Conservation (phyloP, 2,329 filamentous ascomycete genomes). For the Akanthomyces muscarius region DNA sequence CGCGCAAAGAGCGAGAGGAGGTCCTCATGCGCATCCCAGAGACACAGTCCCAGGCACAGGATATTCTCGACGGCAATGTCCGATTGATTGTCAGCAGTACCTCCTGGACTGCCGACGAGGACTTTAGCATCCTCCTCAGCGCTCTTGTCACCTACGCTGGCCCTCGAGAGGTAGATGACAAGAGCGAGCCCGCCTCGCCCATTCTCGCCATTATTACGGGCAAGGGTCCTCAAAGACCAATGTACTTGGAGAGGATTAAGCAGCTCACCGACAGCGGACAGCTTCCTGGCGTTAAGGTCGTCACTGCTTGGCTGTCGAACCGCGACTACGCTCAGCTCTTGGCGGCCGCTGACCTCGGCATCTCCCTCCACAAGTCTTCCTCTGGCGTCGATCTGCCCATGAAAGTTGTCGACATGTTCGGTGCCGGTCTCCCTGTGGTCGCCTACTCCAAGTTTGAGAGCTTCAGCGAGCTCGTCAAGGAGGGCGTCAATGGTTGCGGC, state of each 20-base stretch:
- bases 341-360: conserved; percentile 79
- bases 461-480: conserved; percentile 84
- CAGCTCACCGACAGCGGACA: conserved; percentile 57
- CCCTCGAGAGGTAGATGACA: conserved; percentile 37
- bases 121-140: conserved; percentile 83
- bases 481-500: conserved; percentile 80
- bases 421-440: conserved; percentile 82
- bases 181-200: conserved; percentile 45
- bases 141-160: conserved; percentile 73
- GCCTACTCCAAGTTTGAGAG: conserved; percentile 85
- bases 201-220: conserved; percentile 92
- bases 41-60: conserved; percentile 55
- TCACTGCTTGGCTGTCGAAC: conserved; percentile 80
- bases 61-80: conserved; percentile 55
- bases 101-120: conserved; percentile 95
- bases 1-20: conserved; percentile 40
- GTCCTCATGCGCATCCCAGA: conserved; percentile 66
- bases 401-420: conserved; percentile 99
- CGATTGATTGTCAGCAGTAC: conserved; percentile 86
- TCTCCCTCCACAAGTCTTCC: conserved; percentile 88
- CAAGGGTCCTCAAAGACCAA: conserved; percentile 78
- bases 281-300: conserved; percentile 66
- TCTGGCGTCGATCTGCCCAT: conserved; percentile 95
- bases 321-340: conserved; percentile 81
- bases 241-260: conserved; percentile 66